Conservation (phyloP, 2,329 filamentous ascomycete species). For the Penicillium decumbens region DNA sequence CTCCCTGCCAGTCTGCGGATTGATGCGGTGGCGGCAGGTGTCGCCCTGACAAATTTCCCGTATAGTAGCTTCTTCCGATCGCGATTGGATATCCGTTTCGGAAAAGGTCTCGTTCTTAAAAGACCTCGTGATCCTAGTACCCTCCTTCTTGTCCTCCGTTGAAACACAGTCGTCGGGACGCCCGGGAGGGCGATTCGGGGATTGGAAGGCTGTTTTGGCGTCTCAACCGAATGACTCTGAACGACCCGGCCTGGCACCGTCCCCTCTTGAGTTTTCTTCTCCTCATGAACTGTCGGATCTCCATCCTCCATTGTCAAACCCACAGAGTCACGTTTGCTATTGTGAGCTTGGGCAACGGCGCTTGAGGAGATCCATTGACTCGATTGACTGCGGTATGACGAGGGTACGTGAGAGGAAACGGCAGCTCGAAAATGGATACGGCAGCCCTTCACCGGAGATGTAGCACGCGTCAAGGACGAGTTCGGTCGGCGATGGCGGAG, state of each 20-base stretch:
- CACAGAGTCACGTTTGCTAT: not conserved
- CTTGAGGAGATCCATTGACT: conserved; percentile 26
- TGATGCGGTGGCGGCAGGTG: not conserved
- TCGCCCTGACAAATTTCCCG: conserved; percentile 8
- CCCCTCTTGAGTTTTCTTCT: no score
- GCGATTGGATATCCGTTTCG: conserved; percentile 17
- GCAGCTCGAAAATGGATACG: not conserved
- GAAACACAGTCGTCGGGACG: not conserved
- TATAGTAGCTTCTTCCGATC: conserved; percentile 28
- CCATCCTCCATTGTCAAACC: not conserved
- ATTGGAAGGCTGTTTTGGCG: not conserved
- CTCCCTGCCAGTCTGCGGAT: conserved; percentile 2
- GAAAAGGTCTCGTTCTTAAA: not conserved
- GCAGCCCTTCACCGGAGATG: conserved; percentile 2
- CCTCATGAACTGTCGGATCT: not conserved
- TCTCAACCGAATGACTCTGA: not conserved
- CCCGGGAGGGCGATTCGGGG: not conserved
- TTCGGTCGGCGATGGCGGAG: conserved; percentile 21
- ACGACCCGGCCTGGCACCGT: not conserved
- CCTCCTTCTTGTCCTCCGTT: not conserved
- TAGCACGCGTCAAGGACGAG: conserved; percentile 13
- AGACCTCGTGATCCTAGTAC: not conserved
- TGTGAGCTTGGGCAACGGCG: not conserved
- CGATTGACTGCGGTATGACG: conserved; percentile 8
- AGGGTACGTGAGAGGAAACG: not conserved